phyloP scores from a whole-genome alignment of 495 filamentous ascomycete genomes.

The Baudoinia panamericana region DNA sequence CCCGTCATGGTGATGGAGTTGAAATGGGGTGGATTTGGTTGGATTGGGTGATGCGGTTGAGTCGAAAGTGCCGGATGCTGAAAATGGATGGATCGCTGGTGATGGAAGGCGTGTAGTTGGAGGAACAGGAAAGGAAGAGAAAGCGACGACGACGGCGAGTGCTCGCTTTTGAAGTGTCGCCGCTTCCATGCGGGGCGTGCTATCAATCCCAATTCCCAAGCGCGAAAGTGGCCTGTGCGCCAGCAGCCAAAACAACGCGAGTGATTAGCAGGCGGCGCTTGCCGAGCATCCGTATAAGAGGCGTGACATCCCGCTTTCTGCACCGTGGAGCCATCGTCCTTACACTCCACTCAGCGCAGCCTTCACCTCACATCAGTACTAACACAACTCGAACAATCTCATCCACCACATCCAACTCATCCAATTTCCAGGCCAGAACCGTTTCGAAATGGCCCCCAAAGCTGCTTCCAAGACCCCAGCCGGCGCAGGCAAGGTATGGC shows the following conservation, averaged over 20 bases:
- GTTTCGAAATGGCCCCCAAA: conserved; percentile 22
- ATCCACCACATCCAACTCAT: conserved; percentile 10
- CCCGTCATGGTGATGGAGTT: conserved; percentile 82
- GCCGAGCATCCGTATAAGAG: too few species aligned
- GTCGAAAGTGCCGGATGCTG: conserved; percentile 8
- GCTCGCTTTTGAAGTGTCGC: conserved; percentile 14
- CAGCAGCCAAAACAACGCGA: too few species aligned
- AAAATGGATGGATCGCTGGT: conserved; percentile 17
- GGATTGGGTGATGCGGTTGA: conserved; percentile 19
- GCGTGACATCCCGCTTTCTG: too few species aligned
- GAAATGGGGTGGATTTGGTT: conserved; percentile 24
- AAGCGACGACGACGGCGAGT: conserved; percentile 14
- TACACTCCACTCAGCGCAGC: not conserved
- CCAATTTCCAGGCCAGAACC: conserved; percentile 11
- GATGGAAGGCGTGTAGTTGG: conserved; percentile 20
- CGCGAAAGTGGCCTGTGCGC: not conserved
- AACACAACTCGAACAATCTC: too few species aligned
- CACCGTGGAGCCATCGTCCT: too few species aligned
- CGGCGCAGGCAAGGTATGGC: conserved; percentile 53
- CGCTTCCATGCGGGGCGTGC: conserved; percentile 11
- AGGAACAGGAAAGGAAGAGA: conserved; percentile 17
- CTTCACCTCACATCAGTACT: conserved; percentile 18
- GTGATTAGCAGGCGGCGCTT: too few species aligned
- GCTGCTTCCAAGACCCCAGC: conserved; percentile 58
- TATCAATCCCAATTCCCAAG: conserved; percentile 16